Evolutionary conservation across 2,329 filamentous ascomycete genomes (phyloP), one percentile per base, ranked within the genome.

Genomic region (Nectriaceae sp.): DNA sequence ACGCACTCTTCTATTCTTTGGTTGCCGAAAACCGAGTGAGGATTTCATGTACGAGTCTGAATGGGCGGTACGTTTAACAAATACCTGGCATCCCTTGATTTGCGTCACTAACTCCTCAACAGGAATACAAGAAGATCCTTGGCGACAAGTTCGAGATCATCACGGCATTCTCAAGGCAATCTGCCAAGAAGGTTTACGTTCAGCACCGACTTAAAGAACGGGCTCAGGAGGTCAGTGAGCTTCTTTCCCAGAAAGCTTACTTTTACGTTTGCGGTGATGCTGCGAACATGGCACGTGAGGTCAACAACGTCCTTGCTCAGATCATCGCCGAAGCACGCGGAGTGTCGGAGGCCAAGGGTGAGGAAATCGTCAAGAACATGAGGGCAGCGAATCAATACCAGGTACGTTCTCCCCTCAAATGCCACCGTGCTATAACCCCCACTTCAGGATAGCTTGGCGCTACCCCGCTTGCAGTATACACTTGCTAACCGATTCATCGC

Each of bases 201-300:
- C 94, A 99, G 74, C 91, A 99, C 72, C 83, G 89, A 53, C 80
- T 99, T 52, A 87, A 89, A 73, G 90, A 97, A 70, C 80, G 85
- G 42, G 85, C 89, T 50, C 82, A 89, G 63, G 84, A 96, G 62
- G 80, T 99, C 73, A 93, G 96, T 72, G 85, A 93, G 56, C 83
- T 99, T 1, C 79, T 99, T 10, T 79, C 88, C 59, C 79, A 91
- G 70, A 89, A 92, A 69, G 94, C 90, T 4, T 97, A 94, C 73
- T 92, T 99, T 70, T 99, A 99, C 70, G 93, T 99, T 49, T 99
- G 95, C 64, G 94, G 94, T 74, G 94, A 99, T 67, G 95, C 95
- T 1, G 89, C 94, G 47, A 92, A 96, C 75, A 97, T 97, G 92
- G 92, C 92, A 40, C 86, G 92, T 49, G 92, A 96, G 69, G 91